Base-by-base conservation (phyloP, 805 yeast genomes). In the Monosporozyma servazzii region DNA sequence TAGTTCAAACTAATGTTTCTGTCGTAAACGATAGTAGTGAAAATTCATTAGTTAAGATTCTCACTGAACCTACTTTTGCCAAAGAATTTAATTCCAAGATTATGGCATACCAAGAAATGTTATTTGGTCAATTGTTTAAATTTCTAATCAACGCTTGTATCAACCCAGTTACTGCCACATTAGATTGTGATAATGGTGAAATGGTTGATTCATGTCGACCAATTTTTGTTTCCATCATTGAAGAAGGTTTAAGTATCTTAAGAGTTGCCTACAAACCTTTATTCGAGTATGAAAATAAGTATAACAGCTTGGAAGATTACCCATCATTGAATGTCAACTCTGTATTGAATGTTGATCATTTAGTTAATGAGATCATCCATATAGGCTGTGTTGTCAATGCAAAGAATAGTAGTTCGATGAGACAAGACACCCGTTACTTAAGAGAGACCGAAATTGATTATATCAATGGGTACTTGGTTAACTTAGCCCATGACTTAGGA, bases 181-280 rank as follows among this genome's bases (percentile, higher is more conserved):
- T 86, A 30, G 85, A 86, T 64, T 85, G 93, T 62, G 63, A 74
- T 40, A 93, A 91, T 61, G 95, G 95, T 36, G 87, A 84, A 49
- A 69, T 91, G 3, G 88, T 79, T 55, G 69, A 66, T 1, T 74
- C 77, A 7, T 68, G 84, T 52, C 56, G 56, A 21, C 57, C 57
- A 1, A 47, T 71, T 1, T 73, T 71, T 50, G 52, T 51, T 11
- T 64, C 65, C 20, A 66, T 71, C 43, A 62, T 72, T 13, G 55
- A 54, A 5, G 76, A 72, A 51, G 53, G 69, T 4, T 48, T 72
- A 11, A 60, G 61, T 9, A 53, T 67, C 1, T 63, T 73, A 48
- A 55, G 55, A 43, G 37, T 55, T 9, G 67, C 70, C 2, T 63
- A 59, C 49, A 56, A 59, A 43, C 58, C 59, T 2, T 51, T 68